Conservation (phyloP, 805 yeast genomes). For the Priceomyces medius region DNA sequence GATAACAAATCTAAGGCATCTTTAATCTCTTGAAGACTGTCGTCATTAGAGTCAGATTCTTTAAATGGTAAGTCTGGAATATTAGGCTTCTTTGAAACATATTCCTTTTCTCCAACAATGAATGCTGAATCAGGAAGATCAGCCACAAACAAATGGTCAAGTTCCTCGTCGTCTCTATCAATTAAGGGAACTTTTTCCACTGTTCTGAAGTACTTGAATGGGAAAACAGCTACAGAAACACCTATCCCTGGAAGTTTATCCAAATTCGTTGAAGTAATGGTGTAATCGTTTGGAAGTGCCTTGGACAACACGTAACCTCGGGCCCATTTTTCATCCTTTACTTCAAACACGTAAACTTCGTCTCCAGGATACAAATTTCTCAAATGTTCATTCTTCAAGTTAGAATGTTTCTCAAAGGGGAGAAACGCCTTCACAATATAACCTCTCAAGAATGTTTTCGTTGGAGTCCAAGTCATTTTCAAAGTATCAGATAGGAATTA, state of each 20-base stretch:
- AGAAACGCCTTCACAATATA: constrained; percentile 39
- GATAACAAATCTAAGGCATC: constrained; percentile 57
- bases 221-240: constrained; percentile 57
- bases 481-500: not conserved
- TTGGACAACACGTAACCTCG: constrained; percentile 71
- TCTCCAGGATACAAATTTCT: constrained; percentile 72
- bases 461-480: constrained; percentile 39
- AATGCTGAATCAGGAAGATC: constrained; percentile 28
- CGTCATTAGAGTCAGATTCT: constrained; percentile 27
- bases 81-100: not conserved
- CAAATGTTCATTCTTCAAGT: constrained; percentile 37
- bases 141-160: constrained; percentile 25
- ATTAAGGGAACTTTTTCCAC: constrained; percentile 43
- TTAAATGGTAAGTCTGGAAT: constrained; percentile 57
- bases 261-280: constrained; percentile 56
- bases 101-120: constrained; percentile 17
- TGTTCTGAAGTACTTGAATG: constrained; percentile 52
- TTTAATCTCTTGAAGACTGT: constrained; percentile 54
- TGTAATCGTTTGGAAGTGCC: constrained; percentile 70
- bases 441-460: constrained; percentile 35
- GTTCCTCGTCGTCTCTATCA: constrained; percentile 23
- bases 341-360: constrained; percentile 71
- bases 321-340: constrained; percentile 64
- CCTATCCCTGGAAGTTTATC: constrained; percentile 62
- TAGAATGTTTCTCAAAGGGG: constrained; percentile 42